A percentile compares a stretch with the other conserved stretches of the same genome.
phyloP scores from a whole-genome alignment of 345 rosid genomes.

The Tarenaya hassleriana region DNA sequence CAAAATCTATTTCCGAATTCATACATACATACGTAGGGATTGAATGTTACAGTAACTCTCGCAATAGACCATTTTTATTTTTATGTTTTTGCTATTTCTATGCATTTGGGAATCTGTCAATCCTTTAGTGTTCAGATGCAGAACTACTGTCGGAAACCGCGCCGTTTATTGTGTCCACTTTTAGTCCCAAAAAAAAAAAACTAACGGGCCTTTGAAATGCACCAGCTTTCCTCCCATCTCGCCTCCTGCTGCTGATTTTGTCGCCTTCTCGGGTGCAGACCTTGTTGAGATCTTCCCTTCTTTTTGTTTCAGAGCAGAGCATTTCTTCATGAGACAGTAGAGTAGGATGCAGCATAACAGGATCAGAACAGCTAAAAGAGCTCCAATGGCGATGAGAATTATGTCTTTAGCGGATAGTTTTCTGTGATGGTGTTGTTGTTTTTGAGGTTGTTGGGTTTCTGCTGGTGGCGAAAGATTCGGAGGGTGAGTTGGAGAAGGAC shows the following conservation, averaged over 20 bases:
- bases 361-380: slow-evolving; percentile 50
- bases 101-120: no score
- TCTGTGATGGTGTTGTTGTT: slow-evolving; percentile 33
- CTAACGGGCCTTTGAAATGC: slow-evolving; percentile 89
- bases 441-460: slow-evolving; percentile 30
- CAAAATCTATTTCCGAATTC: no score
- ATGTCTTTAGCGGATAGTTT: slow-evolving; percentile 63
- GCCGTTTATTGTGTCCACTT: no score
- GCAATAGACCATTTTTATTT: no score
- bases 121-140: no score
- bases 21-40: no score
- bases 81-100: no score
- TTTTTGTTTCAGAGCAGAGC: slow-evolving; percentile 42
- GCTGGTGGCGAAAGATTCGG: slow-evolving; percentile 46
- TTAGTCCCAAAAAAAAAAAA: no score
- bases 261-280: slow-evolving; percentile 33
- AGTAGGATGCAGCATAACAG: slow-evolving; percentile 59
- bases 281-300: slow-evolving; percentile 31
- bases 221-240: slow-evolving; percentile 94
- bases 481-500: slow-evolving; percentile 49
- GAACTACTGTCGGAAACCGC: no score
- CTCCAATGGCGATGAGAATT: slow-evolving; percentile 64
- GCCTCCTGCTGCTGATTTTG: slow-evolving; percentile 32
- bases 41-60: no score
- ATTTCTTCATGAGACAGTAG: slow-evolving; percentile 62